A percentile compares a stretch with the other conserved stretches of the same genome.
phyloP scores from a whole-genome alignment of 1,284 basidiomycete species.

The Cryptococcus sp. region DNA sequence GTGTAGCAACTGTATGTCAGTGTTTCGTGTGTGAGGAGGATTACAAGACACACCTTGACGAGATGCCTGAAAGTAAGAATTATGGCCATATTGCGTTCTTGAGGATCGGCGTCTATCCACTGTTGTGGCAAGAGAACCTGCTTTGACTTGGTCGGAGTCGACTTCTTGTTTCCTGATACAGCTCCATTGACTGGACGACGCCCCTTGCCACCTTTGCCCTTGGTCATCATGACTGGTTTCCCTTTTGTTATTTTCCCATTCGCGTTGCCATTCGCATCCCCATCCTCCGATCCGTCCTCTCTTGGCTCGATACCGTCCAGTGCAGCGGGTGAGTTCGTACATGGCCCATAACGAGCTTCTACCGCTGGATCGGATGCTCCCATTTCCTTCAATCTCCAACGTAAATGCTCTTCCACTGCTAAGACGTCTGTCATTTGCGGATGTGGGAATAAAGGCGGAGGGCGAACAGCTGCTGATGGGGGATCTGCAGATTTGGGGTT shows the following conservation, averaged over 20 bases:
- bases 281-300: conserved; percentile 13
- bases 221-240: neutral
- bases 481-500: conserved; percentile 17
- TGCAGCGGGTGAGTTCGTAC: conserved; percentile 31
- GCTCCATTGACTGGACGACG: neutral
- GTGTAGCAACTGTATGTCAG: conserved; percentile 36
- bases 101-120: conserved; percentile 42
- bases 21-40: neutral
- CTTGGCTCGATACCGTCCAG: conserved; percentile 37
- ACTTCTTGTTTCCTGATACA: conserved; percentile 15
- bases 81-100: conserved; percentile 43
- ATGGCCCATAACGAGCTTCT: conserved; percentile 41
- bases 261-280: neutral
- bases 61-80: conserved; percentile 47
- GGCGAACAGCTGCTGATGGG: neutral
- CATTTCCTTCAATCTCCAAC: conserved; percentile 47
- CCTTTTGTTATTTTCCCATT: too few species aligned
- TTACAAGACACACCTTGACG: conserved; percentile 38
- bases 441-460: conserved; percentile 38
- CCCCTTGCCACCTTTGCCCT: conserved; percentile 8
- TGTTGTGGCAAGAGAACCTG: conserved; percentile 36
- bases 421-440: conserved; percentile 49
- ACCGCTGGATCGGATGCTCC: conserved; percentile 43
- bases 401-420: conserved; percentile 47
- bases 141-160: conserved; percentile 12